Percentiles rank a stretch among this genome's conserved stretches.
phyloP scores from a whole-genome alignment of 2,329 filamentous ascomycete genomes.

The Elsinoe batatas region DNA sequence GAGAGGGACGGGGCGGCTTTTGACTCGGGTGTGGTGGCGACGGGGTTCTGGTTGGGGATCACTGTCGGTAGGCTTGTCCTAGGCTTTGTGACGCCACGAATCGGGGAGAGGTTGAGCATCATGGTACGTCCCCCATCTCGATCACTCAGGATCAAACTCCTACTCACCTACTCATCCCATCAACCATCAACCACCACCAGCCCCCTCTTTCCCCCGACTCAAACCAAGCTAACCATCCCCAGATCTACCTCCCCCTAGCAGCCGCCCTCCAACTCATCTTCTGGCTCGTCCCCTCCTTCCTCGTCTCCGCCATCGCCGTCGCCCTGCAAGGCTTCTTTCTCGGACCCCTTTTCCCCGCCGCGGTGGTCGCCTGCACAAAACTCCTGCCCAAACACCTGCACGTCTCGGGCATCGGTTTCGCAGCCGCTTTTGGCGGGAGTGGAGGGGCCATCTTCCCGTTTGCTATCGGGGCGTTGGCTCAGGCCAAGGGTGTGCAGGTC shows the following conservation, averaged over 20 bases:
- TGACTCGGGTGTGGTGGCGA: slow-evolving; percentile 63
- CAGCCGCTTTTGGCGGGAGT: slow-evolving; percentile 63
- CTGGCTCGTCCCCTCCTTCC: slow-evolving; percentile 65
- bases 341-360: slow-evolving; percentile 63
- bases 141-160: too few species aligned
- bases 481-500: slow-evolving; percentile 49
- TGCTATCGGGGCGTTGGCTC: slow-evolving; percentile 58
- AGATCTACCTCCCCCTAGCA: slow-evolving; percentile 49
- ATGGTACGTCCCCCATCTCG: slow-evolving; percentile 23
- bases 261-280: slow-evolving; percentile 58
- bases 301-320: slow-evolving; percentile 59
- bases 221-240: not conserved
- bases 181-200: too few species aligned
- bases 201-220: too few species aligned
- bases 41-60: slow-evolving; percentile 76
- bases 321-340: slow-evolving; percentile 63
- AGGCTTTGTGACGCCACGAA: slow-evolving; percentile 63
- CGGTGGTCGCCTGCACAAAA: slow-evolving; percentile 59
- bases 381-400: slow-evolving; percentile 61
- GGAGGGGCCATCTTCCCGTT: slow-evolving; percentile 60
- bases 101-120: slow-evolving; percentile 58
- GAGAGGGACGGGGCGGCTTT: slow-evolving; percentile 61
- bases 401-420: slow-evolving; percentile 72
- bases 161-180: too few species aligned
- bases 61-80: slow-evolving; percentile 63